phyloP scores from a whole-genome alignment of 139 green algal species.

The Mychonastes homosphaera region DNA sequence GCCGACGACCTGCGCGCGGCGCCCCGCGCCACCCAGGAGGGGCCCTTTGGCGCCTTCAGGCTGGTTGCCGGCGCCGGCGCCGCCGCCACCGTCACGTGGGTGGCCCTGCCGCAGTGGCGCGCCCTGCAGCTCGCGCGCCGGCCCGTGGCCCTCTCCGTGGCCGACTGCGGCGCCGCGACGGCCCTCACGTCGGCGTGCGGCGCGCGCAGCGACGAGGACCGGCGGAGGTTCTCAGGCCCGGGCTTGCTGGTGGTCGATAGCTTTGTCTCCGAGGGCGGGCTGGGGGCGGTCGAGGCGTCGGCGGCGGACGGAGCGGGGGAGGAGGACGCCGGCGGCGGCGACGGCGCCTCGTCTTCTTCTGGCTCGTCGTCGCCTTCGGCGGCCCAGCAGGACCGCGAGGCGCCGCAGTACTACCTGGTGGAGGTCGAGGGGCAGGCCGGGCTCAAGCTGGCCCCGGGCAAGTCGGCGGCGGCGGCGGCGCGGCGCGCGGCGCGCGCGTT shows the following conservation, averaged over 20 bases:
- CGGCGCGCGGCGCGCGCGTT: no score
- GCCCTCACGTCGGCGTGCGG: slow-evolving; percentile 14
- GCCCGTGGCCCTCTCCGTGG: slow-evolving; percentile 45
- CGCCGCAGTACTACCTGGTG: no score
- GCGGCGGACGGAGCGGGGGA: no score
- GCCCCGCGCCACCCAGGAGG: slow-evolving; percentile 34
- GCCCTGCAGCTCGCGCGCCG: slow-evolving; percentile 39
- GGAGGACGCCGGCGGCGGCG: no score
- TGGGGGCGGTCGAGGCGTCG: no score
- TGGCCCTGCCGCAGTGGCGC: slow-evolving; percentile 59
- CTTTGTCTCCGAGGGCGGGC: no score
- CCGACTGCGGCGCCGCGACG: slow-evolving; percentile 36
- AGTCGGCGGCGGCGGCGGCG: no score
- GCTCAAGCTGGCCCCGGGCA: no score
- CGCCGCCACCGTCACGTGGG: slow-evolving; percentile 17
- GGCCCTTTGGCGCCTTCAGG: slow-evolving; percentile 51
- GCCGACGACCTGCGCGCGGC: slow-evolving; percentile 26
- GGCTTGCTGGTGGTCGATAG: slow-evolving; percentile 60
- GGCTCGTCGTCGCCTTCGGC: no score
- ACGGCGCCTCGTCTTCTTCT: no score
- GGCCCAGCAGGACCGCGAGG: no score
- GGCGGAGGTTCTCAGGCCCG: slow-evolving; percentile 32
- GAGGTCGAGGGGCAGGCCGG: no score
- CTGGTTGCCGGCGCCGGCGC: neutral
- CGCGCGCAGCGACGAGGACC: slow-evolving; percentile 48